Evolutionary conservation across 768 basidiomycete species (phyloP), one percentile per base, ranked within the genome.

Genomic region (Auricularia heimuer): DNA sequence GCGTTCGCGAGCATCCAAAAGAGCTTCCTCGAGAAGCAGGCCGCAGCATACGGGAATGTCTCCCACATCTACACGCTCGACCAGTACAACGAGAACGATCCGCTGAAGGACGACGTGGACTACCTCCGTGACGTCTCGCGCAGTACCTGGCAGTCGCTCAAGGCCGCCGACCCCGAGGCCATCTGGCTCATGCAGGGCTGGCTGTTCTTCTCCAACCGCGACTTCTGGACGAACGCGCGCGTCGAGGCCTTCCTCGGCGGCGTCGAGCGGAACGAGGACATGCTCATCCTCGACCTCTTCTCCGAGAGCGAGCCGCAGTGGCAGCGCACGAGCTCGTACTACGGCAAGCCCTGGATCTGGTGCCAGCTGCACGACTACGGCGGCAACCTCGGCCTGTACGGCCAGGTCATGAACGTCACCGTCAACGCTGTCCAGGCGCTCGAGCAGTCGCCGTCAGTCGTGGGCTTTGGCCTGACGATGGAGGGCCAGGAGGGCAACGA

Each of bases 51-150:
- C 62, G 78, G 78, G 6, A 71, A 73, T 56, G 66, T 77, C 35
- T 73, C 78, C 18, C 78, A 79, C 61, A 71, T 79, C 62, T 79
- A 79, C 65, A 77, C 78, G n/a, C 75, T 79, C 42, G 78, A 79
- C 68, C 78, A 78, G 62, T 79, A 79, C 70, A 78, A 78, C 70
- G 78, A 79, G 69, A 79, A 76, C 65, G 67, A 75, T 54, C 78
- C 78, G 2, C 75, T 71, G 54, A 77, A 72, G 65, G 68, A 71
- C 8, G 69, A 76, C 62, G 47, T 67, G 8, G 71, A 70, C 12
- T 79, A 79, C 68, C 70, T 79, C 11, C 65, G 68, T 35, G 71
- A 68, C 58, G 70, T 79, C 62, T 69, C 77, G 10, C 71, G 72
- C n/a, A 70, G 63, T 63, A 78, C 77, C 12, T 74, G 77, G 54